phyloP scores from a whole-genome alignment of 2,329 filamentous ascomycete species.

The Trichoderma sp. region DNA sequence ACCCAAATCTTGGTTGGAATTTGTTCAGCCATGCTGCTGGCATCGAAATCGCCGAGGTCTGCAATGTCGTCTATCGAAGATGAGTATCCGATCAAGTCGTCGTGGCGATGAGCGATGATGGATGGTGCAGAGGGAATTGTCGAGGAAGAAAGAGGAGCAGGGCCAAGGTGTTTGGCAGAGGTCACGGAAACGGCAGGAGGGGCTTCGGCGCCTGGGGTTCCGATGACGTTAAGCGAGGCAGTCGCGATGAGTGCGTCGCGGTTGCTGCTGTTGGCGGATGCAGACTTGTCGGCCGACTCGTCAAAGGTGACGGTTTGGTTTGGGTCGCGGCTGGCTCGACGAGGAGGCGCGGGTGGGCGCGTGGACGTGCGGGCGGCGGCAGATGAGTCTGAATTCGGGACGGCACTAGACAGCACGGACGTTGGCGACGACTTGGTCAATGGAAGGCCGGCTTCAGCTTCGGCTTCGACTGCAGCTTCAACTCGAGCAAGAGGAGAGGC shows the following conservation, averaged over 20 bases:
- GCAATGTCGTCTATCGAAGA: background rate
- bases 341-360: conserved; percentile 24
- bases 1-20: conserved; percentile 87
- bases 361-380: background rate
- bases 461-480: background rate
- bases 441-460: background rate
- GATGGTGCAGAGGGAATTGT: conserved; percentile 18
- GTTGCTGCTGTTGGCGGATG: background rate
- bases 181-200: background rate
- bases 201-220: background rate
- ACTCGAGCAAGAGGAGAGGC: background rate
- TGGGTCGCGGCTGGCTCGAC: conserved; percentile 22
- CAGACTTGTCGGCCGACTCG: background rate
- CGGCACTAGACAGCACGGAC: background rate
- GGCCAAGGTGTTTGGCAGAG: background rate
- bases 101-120: conserved; percentile 25
- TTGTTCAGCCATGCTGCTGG: conserved; percentile 56
- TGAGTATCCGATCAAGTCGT: conserved; percentile 19
- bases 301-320: conserved; percentile 5
- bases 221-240: background rate
- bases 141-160: background rate
- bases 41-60: conserved; percentile 30
- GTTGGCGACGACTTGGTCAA: background rate
- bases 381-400: conserved; percentile 25
- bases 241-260: background rate